Evolutionary conservation across 2,329 filamentous ascomycete genomes (phyloP), one percentile per base, ranked within the genome.

Genomic region (Myriangium duriaei): DNA sequence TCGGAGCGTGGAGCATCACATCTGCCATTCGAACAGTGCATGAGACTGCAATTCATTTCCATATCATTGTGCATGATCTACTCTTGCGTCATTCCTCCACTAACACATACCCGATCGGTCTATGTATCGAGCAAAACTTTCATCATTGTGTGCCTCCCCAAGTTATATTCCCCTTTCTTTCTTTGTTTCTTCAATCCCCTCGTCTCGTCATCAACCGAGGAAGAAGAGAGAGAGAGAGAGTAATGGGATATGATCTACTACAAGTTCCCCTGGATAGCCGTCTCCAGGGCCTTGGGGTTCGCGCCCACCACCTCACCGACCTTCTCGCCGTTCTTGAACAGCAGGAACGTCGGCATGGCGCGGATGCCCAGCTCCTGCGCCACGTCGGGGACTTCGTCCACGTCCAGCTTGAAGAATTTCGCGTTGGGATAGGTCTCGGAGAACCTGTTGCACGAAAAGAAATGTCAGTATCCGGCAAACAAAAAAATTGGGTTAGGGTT

Each of bases 271-370:
- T 65, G 55, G 52, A 70, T 69, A 30, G 65, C 66, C 21, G 59
- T 59, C 61, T 73, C 60, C 42, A 93, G 63, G n/a, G 70, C 76
- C 34, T 61, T 58, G n/a, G 79, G 79, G 64, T 85, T 85, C 52
- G 85, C 86, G 45, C 87, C 87, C 17, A 91, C 74, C 42, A 94
- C 64, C 63, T 84, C 79, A 30, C 63, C 68, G 24, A 76, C 61
- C 68, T 82, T 80, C 59, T 83, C 59, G 47, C 81, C 85, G 49
- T 78, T 62, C 71, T 85, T 82, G 74, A 86, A 94, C 54, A 92
- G 60, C 40, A 81, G 54, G 67, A 96, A 94, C 17, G 85, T 92
- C 40, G 88, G 87, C 86, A 96, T 94, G 57, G 87, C 86, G 51
- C 82, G 76, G 59, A 96, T 74, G 47, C 74, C 75, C 46, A 91